Base-by-base conservation (phyloP, 2,329 filamentous ascomycete species). In the Clonostachys rhizophaga region DNA sequence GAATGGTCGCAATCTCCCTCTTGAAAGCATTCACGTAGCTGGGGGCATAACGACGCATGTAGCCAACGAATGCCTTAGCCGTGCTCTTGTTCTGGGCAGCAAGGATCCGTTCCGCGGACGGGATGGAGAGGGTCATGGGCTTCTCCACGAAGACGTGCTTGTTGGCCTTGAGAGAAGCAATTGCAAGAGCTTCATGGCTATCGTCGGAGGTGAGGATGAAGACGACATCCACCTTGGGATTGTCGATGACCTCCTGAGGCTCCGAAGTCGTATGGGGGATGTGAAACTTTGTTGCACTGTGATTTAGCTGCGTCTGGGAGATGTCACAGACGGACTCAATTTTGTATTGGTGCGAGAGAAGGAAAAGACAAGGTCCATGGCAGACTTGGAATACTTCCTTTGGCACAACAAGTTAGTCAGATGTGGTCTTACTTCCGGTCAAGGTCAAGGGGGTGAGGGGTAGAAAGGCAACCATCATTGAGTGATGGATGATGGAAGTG, bases 81-180 rank as follows among this genome's bases (percentile, higher is more conserved):
- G n/a, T 34, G 24, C 24, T 30, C 69, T 65, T 46, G 0, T 68
- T 69, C 20, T 58, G 55, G 3, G 70, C 67, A 5, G 51, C 54
- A 37, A 75, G 59, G 34, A 84, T 73, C 1, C 61, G 55, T 30
- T 72, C 59, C 0, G 71, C 65, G 37, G 70, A 69, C 6, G 62
- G 65, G n/a, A 75, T 56, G 39, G 68, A 74, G 20, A 83, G 59
- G 1, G 76, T 69, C 6, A 81, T 54, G 0, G 81, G 81, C 50
- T 83, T 81, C 56, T 84, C 80, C n/a, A 84, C 62, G 51, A 85
- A 69, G 43, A 76, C 75, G 50, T 75, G 64, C 59, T 84, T 84
- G 46, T 71, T 70, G 16, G 71, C 60, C 46, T 72, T 50, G 2
- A 84, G 63, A 1, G 78, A 76, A 3, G 69, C 55, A 39, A 82